These are phyloP conservation scores for Rutstroemia sp. DNA, from an alignment of 2,329 filamentous ascomycete species.

Conservation along the genomic window DNA sequence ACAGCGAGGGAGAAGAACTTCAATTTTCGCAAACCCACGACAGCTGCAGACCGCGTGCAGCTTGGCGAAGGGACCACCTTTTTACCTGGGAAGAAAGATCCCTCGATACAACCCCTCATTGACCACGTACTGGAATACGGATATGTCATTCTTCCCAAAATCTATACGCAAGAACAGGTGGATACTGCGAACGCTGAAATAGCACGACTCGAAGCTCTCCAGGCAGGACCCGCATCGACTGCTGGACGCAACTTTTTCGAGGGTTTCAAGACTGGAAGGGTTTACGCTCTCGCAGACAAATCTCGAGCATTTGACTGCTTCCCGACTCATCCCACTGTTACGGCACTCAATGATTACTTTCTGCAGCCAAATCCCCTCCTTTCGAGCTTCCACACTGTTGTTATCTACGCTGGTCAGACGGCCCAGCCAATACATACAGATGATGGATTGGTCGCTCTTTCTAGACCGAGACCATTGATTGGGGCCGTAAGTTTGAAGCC, in stretches of 20 bases:
- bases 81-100: conserved; percentile 23
- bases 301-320: conserved; percentile 34
- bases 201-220: conserved; percentile 23
- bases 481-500: conserved; percentile 17
- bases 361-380: conserved; percentile 32
- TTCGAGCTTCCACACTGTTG: conserved; percentile 33
- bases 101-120: conserved; percentile 25
- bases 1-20: too few relatives aligned
- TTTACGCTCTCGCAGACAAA: conserved; percentile 35
- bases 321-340: conserved; percentile 31
- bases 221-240: conserved; percentile 26
- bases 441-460: conserved; percentile 26
- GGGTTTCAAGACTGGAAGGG: conserved; percentile 32
- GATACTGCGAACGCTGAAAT: conserved; percentile 31
- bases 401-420: conserved; percentile 31
- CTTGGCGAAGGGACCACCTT: conserved; percentile 26
- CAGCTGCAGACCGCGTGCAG: conserved; percentile 16
- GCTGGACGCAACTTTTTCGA: conserved; percentile 33
- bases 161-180: conserved; percentile 29
- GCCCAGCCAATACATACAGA: conserved; percentile 33
- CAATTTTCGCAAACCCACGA: too few relatives aligned
- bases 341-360: conserved; percentile 35
- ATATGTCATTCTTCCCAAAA: conserved; percentile 32
- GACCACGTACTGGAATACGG: conserved; percentile 29
- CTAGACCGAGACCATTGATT: conserved; percentile 26